phyloP scores from a whole-genome alignment of 1,284 basidiomycete genomes.

The Tilletiopsis washingtonensis region DNA sequence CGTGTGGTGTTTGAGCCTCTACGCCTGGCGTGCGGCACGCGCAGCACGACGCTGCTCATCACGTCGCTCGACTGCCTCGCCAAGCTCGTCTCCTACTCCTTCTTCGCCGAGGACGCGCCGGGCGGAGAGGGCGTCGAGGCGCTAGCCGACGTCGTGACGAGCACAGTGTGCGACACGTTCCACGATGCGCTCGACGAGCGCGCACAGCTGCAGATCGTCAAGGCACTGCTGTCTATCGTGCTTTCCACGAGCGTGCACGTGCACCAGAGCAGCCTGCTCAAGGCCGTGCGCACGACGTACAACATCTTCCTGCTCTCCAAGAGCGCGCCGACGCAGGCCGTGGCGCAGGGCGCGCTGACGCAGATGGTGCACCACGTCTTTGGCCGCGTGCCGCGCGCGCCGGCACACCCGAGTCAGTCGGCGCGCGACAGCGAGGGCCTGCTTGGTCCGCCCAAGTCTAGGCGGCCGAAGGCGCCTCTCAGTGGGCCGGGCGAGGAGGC shows the following conservation, averaged over 20 bases:
- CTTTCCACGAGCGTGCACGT: conserved; percentile 39
- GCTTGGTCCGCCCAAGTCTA: background rate
- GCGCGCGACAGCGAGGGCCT: background rate
- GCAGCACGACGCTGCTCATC: conserved; percentile 36
- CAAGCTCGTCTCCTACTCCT: conserved; percentile 45
- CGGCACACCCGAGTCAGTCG: background rate
- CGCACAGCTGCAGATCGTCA: conserved; percentile 42
- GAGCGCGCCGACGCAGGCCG: conserved; percentile 39
- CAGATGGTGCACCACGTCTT: conserved; percentile 47
- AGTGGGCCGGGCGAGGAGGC: background rate
- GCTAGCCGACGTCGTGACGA: conserved; percentile 42
- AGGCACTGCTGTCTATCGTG: conserved; percentile 43
- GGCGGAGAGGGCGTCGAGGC: conserved; percentile 13
- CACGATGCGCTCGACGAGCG: conserved; percentile 40
- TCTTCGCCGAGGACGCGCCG: conserved; percentile 44
- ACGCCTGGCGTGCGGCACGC: conserved; percentile 36
- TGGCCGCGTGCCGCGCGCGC: conserved; percentile 32
- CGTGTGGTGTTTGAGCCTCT: conserved; percentile 45
- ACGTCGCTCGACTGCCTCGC: conserved; percentile 44
- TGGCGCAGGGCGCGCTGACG: conserved; percentile 42
- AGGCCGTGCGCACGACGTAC: conserved; percentile 50
- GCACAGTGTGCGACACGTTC: conserved; percentile 44
- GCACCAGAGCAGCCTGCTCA: conserved; percentile 43
- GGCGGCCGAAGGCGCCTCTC: background rate
- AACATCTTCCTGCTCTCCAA: conserved; percentile 45